These are phyloP conservation scores for Kernera saxatilis DNA, from an alignment of 345 rosid genomes.

Conservation along the genomic window DNA sequence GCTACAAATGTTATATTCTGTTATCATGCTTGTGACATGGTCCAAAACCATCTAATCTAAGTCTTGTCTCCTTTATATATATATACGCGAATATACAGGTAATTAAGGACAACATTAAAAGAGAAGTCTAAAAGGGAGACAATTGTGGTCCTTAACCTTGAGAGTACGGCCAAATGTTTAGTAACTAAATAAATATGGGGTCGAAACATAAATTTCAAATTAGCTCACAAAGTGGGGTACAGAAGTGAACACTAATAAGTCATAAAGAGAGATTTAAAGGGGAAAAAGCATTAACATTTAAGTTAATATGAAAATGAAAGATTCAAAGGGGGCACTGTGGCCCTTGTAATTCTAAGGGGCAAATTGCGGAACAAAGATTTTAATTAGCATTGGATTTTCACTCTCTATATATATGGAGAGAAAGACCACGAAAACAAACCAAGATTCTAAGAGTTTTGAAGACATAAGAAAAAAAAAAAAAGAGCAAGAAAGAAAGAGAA, in stretches of 20 bases:
- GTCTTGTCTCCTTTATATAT: slow-evolving; percentile 18
- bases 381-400: not conserved
- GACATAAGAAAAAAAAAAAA: not conserved
- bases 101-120: not conserved
- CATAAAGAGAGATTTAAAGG: slow-evolving; percentile 22
- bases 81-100: not conserved
- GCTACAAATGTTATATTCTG: slow-evolving; percentile 10
- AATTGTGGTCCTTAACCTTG: slow-evolving; percentile 1
- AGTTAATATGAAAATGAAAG: not conserved
- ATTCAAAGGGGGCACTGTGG: not conserved
- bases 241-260: slow-evolving; percentile 25
- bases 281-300: not conserved
- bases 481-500: slow-evolving; percentile 1
- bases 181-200: slow-evolving; percentile 6
- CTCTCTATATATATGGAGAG: slow-evolving; percentile 27
- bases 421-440: slow-evolving; percentile 8
- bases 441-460: slow-evolving; percentile 13
- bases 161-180: slow-evolving; percentile 12
- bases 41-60: slow-evolving; percentile 11
- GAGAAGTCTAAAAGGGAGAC: not conserved
- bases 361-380: not conserved
- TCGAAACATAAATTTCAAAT: not conserved
- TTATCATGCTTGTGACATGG: slow-evolving; percentile 16
- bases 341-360: slow-evolving; percentile 19
- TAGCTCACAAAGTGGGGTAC: slow-evolving; percentile 26